Percentiles rank a stretch among this genome's conserved stretches.
phyloP scores from a whole-genome alignment of 2,329 filamentous ascomycete genomes.

The Cercospora sp. region DNA sequence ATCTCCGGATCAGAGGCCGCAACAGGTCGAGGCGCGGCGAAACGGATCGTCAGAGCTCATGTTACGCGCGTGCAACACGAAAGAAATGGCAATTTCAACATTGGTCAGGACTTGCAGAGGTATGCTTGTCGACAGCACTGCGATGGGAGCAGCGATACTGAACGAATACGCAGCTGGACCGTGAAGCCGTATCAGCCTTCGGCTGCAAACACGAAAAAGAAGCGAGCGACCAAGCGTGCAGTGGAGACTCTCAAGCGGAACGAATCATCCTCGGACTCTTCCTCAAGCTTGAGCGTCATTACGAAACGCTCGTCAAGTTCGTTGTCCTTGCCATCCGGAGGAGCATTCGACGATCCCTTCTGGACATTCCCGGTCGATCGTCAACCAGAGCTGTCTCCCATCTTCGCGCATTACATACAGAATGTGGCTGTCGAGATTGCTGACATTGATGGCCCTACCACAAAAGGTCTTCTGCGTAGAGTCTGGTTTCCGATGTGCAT shows the following conservation, averaged over 20 bases:
- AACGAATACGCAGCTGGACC: background rate
- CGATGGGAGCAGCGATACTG: background rate
- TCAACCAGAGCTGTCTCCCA: constrained; percentile 7
- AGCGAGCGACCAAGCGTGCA: background rate
- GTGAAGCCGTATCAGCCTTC: background rate
- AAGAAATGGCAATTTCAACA: constrained; percentile 9
- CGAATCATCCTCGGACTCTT: background rate
- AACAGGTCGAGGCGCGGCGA: background rate
- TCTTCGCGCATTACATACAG: constrained; percentile 19
- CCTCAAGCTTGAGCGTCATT: background rate
- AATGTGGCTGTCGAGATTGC: constrained; percentile 46
- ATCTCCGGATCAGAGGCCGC: constrained; percentile 2
- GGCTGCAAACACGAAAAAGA: constrained; percentile 2
- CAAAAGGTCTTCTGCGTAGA: constrained; percentile 39
- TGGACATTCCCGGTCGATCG: constrained; percentile 8
- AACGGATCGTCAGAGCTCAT: constrained; percentile 6
- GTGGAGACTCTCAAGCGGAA: background rate
- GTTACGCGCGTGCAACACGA: constrained; percentile 9
- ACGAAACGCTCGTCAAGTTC: background rate
- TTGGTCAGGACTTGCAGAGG: constrained; percentile 8
- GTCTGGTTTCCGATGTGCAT: constrained; percentile 44
- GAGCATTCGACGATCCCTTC: constrained; percentile 6
- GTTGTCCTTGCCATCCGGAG: background rate
- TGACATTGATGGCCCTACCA: constrained; percentile 41
- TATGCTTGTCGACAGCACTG: background rate